Conservation (phyloP, 805 yeast species). For the Sugiyamaella chiloensis region DNA sequence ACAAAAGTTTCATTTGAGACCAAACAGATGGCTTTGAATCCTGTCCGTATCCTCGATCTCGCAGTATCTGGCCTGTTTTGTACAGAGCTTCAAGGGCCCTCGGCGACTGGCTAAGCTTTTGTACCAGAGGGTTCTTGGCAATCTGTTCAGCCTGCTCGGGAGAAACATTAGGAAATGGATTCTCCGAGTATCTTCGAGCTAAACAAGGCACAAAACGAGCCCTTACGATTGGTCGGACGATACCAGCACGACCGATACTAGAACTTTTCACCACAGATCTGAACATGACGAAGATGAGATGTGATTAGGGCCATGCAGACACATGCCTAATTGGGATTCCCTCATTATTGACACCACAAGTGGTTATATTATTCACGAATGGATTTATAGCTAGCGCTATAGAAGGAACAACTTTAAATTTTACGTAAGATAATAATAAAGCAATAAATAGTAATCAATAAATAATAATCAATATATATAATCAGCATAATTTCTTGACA, state of each 20-base stretch:
- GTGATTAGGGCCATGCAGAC: not conserved
- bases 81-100: constrained; percentile 23
- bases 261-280: constrained; percentile 1
- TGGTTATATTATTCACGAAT: too few species aligned
- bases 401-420: too few species aligned
- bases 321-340: too few species aligned
- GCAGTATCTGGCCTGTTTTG: constrained; percentile 20
- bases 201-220: not conserved
- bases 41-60: constrained; percentile 30
- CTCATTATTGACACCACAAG: too few species aligned
- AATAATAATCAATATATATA: too few species aligned
- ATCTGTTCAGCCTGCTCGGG: constrained; percentile 15
- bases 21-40: constrained; percentile 16
- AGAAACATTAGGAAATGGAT: constrained; percentile 6
- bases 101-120: constrained; percentile 25
- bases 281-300: not conserved
- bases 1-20: constrained; percentile 29
- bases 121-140: constrained; percentile 17
- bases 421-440: too few species aligned
- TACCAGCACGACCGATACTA: too few species aligned
- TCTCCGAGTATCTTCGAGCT: not conserved
- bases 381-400: too few species aligned
- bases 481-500: too few species aligned
- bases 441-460: too few species aligned
- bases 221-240: not conserved